Percentiles rank a stretch among this genome's conserved stretches.
These are phyloP conservation scores for Penicillium griseofulvum DNA, from an alignment of 2,329 filamentous ascomycete species.

Conservation along the genomic window DNA sequence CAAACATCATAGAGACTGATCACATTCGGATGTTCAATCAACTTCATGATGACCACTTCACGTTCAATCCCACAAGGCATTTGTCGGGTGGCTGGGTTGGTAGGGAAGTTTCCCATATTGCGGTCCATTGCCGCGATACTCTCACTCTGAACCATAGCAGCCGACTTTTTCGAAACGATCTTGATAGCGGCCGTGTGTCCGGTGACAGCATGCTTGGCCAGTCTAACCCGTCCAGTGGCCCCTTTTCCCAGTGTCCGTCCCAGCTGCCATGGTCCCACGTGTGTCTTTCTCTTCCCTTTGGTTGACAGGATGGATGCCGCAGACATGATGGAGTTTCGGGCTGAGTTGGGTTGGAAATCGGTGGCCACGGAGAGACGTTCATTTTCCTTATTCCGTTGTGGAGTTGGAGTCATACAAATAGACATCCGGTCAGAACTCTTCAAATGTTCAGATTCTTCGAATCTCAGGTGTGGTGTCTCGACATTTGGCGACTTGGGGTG, in stretches of 20 bases:
- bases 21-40: constrained; percentile 92
- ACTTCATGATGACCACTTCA: constrained; percentile 94
- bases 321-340: constrained; percentile 54
- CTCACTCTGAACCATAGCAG: constrained; percentile 76
- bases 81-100: constrained; percentile 60
- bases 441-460: constrained; percentile 17
- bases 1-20: constrained; percentile 94
- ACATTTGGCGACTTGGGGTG: constrained; percentile 14
- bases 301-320: constrained; percentile 56
- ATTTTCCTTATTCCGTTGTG: constrained; percentile 42
- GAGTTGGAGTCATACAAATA: constrained; percentile 26
- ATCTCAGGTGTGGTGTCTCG: constrained; percentile 13
- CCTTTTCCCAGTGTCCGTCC: constrained; percentile 87
- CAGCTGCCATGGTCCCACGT: constrained; percentile 91
- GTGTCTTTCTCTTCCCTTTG: constrained; percentile 61
- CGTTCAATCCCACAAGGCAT: constrained; percentile 89
- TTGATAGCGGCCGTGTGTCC: constrained; percentile 87
- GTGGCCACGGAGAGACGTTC: constrained; percentile 54
- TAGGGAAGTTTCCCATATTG: constrained; percentile 57
- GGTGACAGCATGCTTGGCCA: constrained; percentile 76
- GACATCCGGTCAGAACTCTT: constrained; percentile 30
- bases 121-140: constrained; percentile 81
- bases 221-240: constrained; percentile 80
- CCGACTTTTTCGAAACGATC: constrained; percentile 83
- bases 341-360: constrained; percentile 49